phyloP scores from a whole-genome alignment of 1,139 yeast species.

The Debaryomyces udenii region DNA sequence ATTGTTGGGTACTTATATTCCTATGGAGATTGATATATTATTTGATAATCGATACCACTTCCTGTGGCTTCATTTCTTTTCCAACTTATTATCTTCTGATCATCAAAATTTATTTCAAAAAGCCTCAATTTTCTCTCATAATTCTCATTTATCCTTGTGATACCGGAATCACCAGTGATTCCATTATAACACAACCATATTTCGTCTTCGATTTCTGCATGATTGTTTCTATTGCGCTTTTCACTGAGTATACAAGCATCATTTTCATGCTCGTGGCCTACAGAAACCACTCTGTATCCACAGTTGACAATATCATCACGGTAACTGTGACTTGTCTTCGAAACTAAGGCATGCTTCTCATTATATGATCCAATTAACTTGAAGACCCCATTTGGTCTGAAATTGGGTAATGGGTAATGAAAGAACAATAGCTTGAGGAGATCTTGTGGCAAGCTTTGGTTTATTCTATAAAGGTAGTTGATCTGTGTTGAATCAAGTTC shows the following conservation, averaged over 20 bases:
- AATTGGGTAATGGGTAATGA: constrained; percentile 56
- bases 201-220: constrained; percentile 15
- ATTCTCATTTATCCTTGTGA: constrained; percentile 26
- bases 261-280: constrained; percentile 59
- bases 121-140: constrained; percentile 40
- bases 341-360: constrained; percentile 43
- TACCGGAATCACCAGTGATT: constrained; percentile 43
- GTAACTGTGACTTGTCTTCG: constrained; percentile 37
- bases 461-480: constrained; percentile 28
- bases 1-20: neutral
- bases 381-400: constrained; percentile 51
- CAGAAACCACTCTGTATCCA: constrained; percentile 49
- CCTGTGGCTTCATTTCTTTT: constrained; percentile 35
- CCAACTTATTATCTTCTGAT: constrained; percentile 39
- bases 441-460: constrained; percentile 15
- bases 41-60: constrained; percentile 38
- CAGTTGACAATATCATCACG: constrained; percentile 40
- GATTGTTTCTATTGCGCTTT: constrained; percentile 9
- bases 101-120: constrained; percentile 36
- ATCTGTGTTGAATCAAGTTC: constrained; percentile 37
- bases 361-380: constrained; percentile 52
- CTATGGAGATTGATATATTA: constrained; percentile 22
- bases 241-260: constrained; percentile 50
- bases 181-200: constrained; percentile 48
- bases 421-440: constrained; percentile 45